phyloP scores from a whole-genome alignment of 2,329 filamentous ascomycete species.

The Trichoderma simmonsii region DNA sequence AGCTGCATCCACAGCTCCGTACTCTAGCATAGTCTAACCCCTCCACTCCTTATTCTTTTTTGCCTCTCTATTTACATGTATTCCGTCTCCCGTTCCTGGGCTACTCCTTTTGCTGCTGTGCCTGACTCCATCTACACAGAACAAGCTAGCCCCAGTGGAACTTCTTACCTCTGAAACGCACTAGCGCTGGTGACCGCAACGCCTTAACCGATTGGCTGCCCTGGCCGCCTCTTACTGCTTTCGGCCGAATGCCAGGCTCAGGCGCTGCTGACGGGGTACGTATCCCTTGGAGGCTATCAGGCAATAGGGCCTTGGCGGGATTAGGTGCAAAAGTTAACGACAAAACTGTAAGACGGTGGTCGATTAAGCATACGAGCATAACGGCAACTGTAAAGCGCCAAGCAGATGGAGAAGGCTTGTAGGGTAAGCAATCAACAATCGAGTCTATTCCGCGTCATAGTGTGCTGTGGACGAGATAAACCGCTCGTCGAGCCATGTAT shows the following conservation, averaged over 20 bases:
- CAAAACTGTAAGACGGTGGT: neutral
- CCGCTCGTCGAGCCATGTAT: neutral
- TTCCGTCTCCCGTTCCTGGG: neutral
- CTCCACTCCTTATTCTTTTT: neutral
- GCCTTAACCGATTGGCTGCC: constrained; percentile 15
- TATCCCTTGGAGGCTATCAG: neutral
- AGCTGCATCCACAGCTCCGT: neutral
- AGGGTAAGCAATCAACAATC: neutral
- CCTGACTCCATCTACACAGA: neutral
- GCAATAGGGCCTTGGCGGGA: neutral
- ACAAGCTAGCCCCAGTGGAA: neutral
- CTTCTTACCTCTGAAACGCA: constrained; percentile 15
- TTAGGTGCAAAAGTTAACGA: neutral
- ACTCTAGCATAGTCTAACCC: neutral
- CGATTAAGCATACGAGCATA: constrained; percentile 10
- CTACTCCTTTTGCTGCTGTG: neutral
- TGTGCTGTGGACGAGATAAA: neutral
- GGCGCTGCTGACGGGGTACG: neutral
- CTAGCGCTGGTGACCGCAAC: constrained; percentile 10
- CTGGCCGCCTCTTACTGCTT: neutral
- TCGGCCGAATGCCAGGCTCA: neutral
- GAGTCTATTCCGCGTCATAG: neutral
- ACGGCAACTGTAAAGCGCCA: neutral
- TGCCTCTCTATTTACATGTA: neutral
- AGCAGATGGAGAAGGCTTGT: neutral